Evolutionary conservation across 2,329 filamentous ascomycete genomes (phyloP).

Genomic region (Penicillium digitatum): DNA sequence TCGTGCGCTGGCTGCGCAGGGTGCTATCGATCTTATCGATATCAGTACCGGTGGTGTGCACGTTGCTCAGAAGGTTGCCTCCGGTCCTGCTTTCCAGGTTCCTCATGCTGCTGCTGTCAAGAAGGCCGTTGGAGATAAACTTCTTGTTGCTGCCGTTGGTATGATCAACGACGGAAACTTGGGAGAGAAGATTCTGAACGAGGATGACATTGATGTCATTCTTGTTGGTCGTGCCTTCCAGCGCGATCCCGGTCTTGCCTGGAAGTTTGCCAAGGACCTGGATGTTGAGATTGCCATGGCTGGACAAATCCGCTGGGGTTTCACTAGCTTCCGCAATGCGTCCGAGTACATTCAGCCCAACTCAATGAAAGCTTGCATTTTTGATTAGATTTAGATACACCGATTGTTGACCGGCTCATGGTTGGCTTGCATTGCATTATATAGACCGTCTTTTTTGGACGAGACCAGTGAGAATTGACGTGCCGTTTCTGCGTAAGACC

Average conservation of each 20-base stretch:
- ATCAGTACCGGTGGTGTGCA: conserved; percentile 73
- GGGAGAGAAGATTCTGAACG: conserved; percentile 59
- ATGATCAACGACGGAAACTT: conserved; percentile 65
- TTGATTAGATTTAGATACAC: conserved; percentile 20
- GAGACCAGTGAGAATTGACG: background rate
- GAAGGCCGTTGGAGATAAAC: conserved; percentile 64
- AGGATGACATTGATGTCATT: conserved; percentile 60
- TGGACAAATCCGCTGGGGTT: conserved; percentile 33
- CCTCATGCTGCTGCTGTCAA: conserved; percentile 70
- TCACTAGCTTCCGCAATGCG: conserved; percentile 27
- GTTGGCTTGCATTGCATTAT: background rate
- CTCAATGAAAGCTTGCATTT: conserved; percentile 27
- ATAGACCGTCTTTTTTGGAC: background rate
- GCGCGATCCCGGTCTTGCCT: conserved; percentile 24
- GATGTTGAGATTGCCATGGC: conserved; percentile 31
- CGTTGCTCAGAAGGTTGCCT: conserved; percentile 41
- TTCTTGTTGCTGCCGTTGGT: conserved; percentile 73
- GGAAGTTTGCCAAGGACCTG: conserved; percentile 30
- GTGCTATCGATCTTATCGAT: conserved; percentile 74
- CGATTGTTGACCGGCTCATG: background rate
- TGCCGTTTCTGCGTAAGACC: background rate
- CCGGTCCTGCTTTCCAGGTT: conserved; percentile 66
- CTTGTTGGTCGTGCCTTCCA: conserved; percentile 44
- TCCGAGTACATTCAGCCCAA: conserved; percentile 27
- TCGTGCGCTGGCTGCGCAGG: conserved; percentile 62